These are phyloP conservation scores for Nemania sp. DNA, from an alignment of 2,329 filamentous ascomycete genomes.

Conservation along the genomic window DNA sequence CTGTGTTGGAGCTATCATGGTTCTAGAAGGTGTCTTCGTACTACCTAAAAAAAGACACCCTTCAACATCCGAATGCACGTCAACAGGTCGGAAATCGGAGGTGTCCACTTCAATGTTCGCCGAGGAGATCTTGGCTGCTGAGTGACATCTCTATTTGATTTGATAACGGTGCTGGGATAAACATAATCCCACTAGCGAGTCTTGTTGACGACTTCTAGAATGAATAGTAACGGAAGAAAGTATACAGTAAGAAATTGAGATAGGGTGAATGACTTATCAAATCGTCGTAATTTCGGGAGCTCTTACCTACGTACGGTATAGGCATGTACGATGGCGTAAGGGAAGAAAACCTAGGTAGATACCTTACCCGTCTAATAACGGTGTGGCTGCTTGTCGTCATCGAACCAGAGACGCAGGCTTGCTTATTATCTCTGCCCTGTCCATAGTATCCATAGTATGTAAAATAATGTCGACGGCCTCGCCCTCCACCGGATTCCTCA, in stretches of 20 bases:
- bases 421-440: conserved; percentile 25
- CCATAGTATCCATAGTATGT: neutral
- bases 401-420: conserved; percentile 8
- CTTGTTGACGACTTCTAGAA: conserved; percentile 1
- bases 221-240: neutral
- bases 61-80: conserved; percentile 16
- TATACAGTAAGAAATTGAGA: conserved; percentile 12
- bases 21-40: conserved; percentile 36
- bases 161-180: neutral
- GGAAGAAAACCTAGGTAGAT: neutral
- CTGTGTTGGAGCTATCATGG: conserved; percentile 28
- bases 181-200: neutral
- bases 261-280: neutral
- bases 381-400: conserved; percentile 32
- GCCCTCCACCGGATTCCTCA: conserved; percentile 33
- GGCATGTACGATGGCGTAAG: conserved; percentile 19
- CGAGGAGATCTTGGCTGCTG: conserved; percentile 3
- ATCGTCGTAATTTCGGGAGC: conserved; percentile 17
- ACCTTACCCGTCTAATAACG: no score
- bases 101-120: conserved; percentile 2
- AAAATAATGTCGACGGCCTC: neutral
- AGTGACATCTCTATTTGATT: conserved; percentile 1
- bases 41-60: conserved; percentile 20
- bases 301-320: neutral
- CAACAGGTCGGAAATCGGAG: conserved; percentile 16